phyloP scores from a whole-genome alignment of 2,329 filamentous ascomycete genomes.

The Fusarium sp. region DNA sequence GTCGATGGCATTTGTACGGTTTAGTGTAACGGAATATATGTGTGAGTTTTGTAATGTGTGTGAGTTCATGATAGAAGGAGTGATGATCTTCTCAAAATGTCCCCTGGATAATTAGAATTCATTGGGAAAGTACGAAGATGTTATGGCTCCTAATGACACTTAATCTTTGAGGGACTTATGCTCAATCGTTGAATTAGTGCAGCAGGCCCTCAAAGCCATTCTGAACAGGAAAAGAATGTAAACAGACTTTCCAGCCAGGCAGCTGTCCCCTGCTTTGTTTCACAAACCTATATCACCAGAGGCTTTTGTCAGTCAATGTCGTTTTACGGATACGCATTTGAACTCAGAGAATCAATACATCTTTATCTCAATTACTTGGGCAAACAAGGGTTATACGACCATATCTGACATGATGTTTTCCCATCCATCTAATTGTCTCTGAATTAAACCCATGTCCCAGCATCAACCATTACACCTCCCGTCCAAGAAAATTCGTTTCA shows the following conservation, averaged over 20 bases:
- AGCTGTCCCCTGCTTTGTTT: neutral
- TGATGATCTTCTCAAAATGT: neutral
- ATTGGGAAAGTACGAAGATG: neutral
- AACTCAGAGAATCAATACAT: conserved; percentile 3
- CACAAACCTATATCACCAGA: neutral
- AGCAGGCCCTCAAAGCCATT: neutral
- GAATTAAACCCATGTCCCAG: conserved; percentile 45
- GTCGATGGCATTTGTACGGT: neutral
- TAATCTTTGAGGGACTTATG: neutral
- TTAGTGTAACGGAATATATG: neutral
- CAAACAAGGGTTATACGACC: conserved; percentile 33
- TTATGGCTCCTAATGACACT: neutral
- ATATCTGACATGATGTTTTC: conserved; percentile 41
- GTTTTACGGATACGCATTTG: neutral
- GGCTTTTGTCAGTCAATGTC: neutral
- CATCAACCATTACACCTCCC: conserved; percentile 46
- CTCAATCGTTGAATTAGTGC: neutral
- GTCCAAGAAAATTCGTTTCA: conserved; percentile 49
- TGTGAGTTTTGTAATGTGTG: neutral
- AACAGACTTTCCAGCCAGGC: neutral
- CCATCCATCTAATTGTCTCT: conserved; percentile 40
- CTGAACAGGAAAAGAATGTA: neutral
- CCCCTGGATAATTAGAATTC: neutral
- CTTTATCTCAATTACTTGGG: conserved; percentile 25
- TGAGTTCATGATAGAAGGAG: neutral